A percentile compares a stretch with the other conserved stretches of the same genome.
phyloP scores from a whole-genome alignment of 768 basidiomycete species.

The Auricularia heimuer region DNA sequence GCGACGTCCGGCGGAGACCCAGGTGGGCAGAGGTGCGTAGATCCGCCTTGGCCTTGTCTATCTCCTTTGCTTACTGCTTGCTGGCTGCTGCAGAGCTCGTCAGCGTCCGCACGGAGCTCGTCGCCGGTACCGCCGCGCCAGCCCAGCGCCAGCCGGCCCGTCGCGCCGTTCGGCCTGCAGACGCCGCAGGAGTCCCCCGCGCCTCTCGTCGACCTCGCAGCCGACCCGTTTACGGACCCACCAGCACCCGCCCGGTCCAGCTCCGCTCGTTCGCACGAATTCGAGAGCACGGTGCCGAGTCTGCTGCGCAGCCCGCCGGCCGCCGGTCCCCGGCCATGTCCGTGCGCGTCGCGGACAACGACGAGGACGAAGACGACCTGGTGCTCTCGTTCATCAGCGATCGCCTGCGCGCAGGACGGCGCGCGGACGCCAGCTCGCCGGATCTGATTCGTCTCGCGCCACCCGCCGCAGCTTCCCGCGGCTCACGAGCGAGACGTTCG shows the following conservation, averaged over 20 bases:
- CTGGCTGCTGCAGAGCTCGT: background rate
- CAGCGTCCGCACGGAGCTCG: background rate
- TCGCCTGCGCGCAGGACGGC: background rate
- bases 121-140: background rate
- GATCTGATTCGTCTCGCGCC: background rate
- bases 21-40: background rate
- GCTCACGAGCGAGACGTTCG: background rate
- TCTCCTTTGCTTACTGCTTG: too few relatives aligned
- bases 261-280: background rate
- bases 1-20: background rate
- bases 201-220: background rate
- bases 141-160: too few relatives aligned
- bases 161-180: background rate
- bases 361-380: background rate
- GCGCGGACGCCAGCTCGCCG: background rate
- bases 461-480: background rate
- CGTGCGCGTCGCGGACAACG: background rate
- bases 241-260: background rate
- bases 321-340: background rate
- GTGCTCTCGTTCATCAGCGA: background rate
- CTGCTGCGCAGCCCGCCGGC: background rate
- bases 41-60: background rate
- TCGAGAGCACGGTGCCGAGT: background rate
- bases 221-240: background rate
- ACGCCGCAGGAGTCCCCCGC: background rate